These are phyloP conservation scores for Helichrysum umbraculigerum DNA, from an alignment of 129 eudicot species.

Conservation along the genomic window DNA sequence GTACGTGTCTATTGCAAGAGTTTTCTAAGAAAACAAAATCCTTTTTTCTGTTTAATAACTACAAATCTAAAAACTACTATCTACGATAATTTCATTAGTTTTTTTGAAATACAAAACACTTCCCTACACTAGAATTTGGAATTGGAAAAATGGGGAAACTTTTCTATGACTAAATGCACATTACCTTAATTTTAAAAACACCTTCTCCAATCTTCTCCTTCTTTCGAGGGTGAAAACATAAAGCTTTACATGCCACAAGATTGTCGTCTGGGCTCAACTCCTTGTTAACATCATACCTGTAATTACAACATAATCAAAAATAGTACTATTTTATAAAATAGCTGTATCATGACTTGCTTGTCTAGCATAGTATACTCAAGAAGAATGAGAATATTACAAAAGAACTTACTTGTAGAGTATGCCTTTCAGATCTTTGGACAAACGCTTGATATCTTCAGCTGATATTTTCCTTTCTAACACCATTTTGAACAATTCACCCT, in stretches of 20 bases:
- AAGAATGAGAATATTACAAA: not conserved
- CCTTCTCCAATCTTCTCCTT: conserved; percentile 79
- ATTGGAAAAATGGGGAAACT: no score
- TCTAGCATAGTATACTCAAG: not conserved
- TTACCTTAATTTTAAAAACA: conserved; percentile 64
- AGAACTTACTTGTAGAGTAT: conserved; percentile 75
- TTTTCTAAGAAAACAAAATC: no score
- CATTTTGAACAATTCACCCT: conserved; percentile 22
- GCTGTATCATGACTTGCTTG: not conserved
- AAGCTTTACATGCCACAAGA: conserved; percentile 56
- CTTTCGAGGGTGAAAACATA: conserved; percentile 75
- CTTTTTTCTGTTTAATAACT: no score
- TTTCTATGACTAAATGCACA: no score
- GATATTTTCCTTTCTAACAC: conserved; percentile 38
- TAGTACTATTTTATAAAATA: not conserved
- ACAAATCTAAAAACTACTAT: no score
- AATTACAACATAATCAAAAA: not conserved
- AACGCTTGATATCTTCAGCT: conserved; percentile 34
- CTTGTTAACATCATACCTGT: conserved; percentile 55
- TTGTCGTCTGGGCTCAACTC: conserved; percentile 59
- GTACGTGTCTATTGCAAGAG: no score
- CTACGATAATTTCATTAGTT: no score
- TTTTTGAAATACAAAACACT: no score
- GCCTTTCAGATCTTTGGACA: conserved; percentile 37
- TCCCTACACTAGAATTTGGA: no score